Evolutionary conservation across 1,284 basidiomycete species (phyloP).

Genomic region (Cystobasidiaceae sp.): DNA sequence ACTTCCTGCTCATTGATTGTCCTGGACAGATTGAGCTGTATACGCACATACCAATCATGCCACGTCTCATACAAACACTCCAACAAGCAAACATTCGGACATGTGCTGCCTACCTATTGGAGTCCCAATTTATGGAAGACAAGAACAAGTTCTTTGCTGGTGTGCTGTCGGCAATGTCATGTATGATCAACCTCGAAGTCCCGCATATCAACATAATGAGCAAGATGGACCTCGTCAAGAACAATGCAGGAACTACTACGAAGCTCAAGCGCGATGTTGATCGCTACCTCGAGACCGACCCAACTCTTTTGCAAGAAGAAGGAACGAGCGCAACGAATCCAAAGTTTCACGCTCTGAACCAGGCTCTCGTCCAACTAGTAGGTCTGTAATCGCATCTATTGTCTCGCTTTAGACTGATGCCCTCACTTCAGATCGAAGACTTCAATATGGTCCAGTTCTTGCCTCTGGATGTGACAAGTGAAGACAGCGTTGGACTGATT

Average conservation of each 20-base stretch:
- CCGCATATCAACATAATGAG: constrained; percentile 98
- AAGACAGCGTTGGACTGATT: constrained; percentile 83
- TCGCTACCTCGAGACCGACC: constrained; percentile 94
- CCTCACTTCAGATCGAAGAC: constrained; percentile 75
- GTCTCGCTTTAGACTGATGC: constrained; percentile 50
- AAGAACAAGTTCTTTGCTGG: constrained; percentile 98
- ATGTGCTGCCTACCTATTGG: constrained; percentile 83
- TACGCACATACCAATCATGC: constrained; percentile 95
- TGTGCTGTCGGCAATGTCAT: constrained; percentile 96
- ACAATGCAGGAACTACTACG: constrained; percentile 56
- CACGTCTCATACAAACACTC: constrained; percentile 67
- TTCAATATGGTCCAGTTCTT: constrained; percentile 96
- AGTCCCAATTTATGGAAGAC: constrained; percentile 99
- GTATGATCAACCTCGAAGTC: constrained; percentile 96
- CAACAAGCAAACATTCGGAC: constrained; percentile 65
- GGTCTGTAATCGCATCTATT: constrained; percentile 42
- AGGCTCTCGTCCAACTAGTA: constrained; percentile 89
- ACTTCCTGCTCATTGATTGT: constrained; percentile 97
- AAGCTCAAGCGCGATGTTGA: constrained; percentile 63
- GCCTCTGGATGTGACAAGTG: constrained; percentile 82
- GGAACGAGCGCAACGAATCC: constrained; percentile 66
- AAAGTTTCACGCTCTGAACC: constrained; percentile 86
- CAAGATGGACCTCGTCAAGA: constrained; percentile 96
- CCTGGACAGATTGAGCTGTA: constrained; percentile 99
- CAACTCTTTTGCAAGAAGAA: constrained; percentile 71